Evolutionary conservation across 106 monocot genomes (phyloP), one percentile per base, ranked within the genome.

Genomic region (Allium sativum): DNA sequence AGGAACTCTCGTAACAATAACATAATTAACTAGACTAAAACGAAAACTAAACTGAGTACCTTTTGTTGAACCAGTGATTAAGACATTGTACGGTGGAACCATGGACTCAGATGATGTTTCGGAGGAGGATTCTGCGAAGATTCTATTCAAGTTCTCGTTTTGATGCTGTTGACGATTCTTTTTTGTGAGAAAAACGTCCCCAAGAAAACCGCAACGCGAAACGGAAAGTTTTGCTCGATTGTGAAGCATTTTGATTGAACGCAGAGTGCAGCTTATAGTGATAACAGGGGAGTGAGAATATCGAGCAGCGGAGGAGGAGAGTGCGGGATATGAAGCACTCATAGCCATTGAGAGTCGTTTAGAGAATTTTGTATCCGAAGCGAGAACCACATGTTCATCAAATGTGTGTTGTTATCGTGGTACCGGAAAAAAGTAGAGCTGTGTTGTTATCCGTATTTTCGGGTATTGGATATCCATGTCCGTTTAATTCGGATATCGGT

Each of bases 61-160:
- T 82, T 79, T 87, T 45, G 76, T 82, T 44, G 87, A 87, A 40
- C 82, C 87, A 48, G 82, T 82, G 74, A 87, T 79, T 17, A 87
- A 65, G 8, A 87, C 82, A 72, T 82, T 82, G 50, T 79, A 87
- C 41, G 82, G 87, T 0, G 87, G 82, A 40, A 77, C 61, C 79
- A 79, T 79, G 13, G 79, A 71, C 55, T 79, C 76, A 42, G 40
- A 51, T 12, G 55, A 17, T 55, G 31, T 31, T 31, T 58, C 59
- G 11, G 20, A 42, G 12, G 61, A 7, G 42, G 64, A 53, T 61
- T 73, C 76, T 42, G 72, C 75, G 58, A 69, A 42, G 53, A 67
- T 61, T 45, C 53, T 54, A 2, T 61, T 42, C 22, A 53, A 47
- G 19, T 15, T 53, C 71, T 68, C 61, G 20, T 31, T 21, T 56